Conservation (phyloP, 2,329 filamentous ascomycete genomes). For the Ascochyta lentis region DNA sequence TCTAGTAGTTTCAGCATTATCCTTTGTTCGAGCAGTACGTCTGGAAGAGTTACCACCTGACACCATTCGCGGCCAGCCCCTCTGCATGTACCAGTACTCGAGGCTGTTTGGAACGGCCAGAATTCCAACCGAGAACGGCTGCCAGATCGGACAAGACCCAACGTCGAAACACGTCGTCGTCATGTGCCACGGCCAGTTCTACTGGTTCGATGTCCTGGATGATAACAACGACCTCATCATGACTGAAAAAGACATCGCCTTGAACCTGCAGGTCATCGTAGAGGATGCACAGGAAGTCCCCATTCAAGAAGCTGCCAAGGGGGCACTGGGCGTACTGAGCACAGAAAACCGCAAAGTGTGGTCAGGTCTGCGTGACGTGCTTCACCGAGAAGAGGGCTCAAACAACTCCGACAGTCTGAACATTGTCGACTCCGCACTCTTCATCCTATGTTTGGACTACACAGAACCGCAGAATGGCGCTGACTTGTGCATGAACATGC, state of each 20-base stretch:
- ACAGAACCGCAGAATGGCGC: slow-evolving; percentile 82
- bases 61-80: slow-evolving; percentile 78
- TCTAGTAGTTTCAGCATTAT: slow-evolving; percentile 84
- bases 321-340: slow-evolving; percentile 88
- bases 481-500: slow-evolving; percentile 96
- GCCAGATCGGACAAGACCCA: slow-evolving; percentile 93
- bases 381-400: slow-evolving; percentile 83
- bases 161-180: slow-evolving; percentile 93
- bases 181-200: slow-evolving; percentile 93
- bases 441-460: slow-evolving; percentile 91
- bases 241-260: slow-evolving; percentile 89
- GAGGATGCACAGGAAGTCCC: slow-evolving; percentile 89
- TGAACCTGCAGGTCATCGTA: slow-evolving; percentile 91
- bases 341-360: slow-evolving; percentile 97
- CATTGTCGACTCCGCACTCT: slow-evolving; percentile 93
- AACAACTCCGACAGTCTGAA: slow-evolving; percentile 97
- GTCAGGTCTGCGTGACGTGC: slow-evolving; percentile 87
- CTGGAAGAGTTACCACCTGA: slow-evolving; percentile 93
- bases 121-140: slow-evolving; percentile 92
- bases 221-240: slow-evolving; percentile 95
- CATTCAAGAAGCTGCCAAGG: slow-evolving; percentile 94
- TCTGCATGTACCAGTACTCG: slow-evolving; percentile 99
- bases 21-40: slow-evolving; percentile 90
- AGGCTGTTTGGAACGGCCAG: slow-evolving; percentile 92
- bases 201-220: slow-evolving; percentile 98